phyloP scores from a whole-genome alignment of 805 yeast genomes.

The Ogataea dorogensis region DNA sequence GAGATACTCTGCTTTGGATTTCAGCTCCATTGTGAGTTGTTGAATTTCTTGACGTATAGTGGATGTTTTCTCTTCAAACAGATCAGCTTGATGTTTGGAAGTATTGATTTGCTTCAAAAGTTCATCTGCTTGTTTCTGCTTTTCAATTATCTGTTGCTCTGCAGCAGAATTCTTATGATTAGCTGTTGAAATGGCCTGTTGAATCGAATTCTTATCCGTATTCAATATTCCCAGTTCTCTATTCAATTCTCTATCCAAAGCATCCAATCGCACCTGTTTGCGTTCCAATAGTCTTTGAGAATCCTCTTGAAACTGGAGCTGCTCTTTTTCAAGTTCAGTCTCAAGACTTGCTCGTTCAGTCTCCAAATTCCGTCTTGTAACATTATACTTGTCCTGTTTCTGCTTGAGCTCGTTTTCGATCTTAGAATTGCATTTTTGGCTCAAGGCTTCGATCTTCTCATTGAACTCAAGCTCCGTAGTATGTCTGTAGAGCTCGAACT shows the following conservation, averaged over 20 bases:
- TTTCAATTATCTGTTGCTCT: background rate
- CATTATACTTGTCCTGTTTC: conserved; percentile 26
- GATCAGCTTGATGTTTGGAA: conserved; percentile 7
- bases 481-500: conserved; percentile 36
- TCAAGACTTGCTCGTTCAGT: background rate
- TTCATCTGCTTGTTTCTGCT: background rate
- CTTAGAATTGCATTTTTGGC: conserved; percentile 18
- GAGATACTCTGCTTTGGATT: conserved; percentile 24
- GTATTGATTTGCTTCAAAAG: conserved; percentile 1
- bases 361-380: conserved; percentile 1
- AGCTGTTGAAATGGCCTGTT: background rate
- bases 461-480: conserved; percentile 32
- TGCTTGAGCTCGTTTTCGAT: conserved; percentile 39
- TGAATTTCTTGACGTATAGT: conserved; percentile 12
- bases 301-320: too few species aligned
- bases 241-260: conserved; percentile 4
- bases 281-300: background rate
- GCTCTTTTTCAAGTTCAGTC: conserved; percentile 2
- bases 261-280: conserved; percentile 3
- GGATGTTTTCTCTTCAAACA: conserved; percentile 9
- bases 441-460: conserved; percentile 25
- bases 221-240: conserved; percentile 1
- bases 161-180: background rate
- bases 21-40: conserved; percentile 7
- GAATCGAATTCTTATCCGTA: background rate